A percentile compares a stretch with the other conserved stretches of the same genome.
Evolutionary conservation across 805 yeast species (phyloP).

Genomic region (Pichia eremophila): DNA sequence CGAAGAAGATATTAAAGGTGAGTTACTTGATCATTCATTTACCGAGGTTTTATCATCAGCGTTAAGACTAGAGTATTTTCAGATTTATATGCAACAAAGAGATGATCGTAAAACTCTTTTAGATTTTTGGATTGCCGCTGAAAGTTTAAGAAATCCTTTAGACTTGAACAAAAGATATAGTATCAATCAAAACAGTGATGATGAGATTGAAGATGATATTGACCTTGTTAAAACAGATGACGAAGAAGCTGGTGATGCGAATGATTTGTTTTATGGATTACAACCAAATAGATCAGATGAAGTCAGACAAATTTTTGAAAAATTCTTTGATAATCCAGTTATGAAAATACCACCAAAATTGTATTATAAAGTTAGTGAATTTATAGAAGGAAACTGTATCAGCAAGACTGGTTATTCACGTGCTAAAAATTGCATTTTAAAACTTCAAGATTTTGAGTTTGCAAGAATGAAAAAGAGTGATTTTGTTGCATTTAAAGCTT

Average conservation of each 20-base stretch:
- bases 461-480: slow-evolving; percentile 42
- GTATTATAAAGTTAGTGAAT: slow-evolving; percentile 29
- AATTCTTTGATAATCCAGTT: slow-evolving; percentile 29
- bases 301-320: slow-evolving; percentile 37
- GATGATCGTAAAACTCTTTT: slow-evolving; percentile 34
- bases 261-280: slow-evolving; percentile 9
- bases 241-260: slow-evolving; percentile 20
- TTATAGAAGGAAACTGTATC: slow-evolving; percentile 21
- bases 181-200: too few species aligned
- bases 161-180: slow-evolving; percentile 24
- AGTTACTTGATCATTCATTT: not conserved
- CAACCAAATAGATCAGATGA: slow-evolving; percentile 41
- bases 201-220: not conserved
- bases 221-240: not conserved
- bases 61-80: slow-evolving; percentile 32
- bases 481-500: slow-evolving; percentile 50
- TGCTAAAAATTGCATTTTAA: slow-evolving; percentile 54
- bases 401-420: slow-evolving; percentile 30
- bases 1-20: not conserved
- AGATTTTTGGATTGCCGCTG: slow-evolving; percentile 60
- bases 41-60: slow-evolving; percentile 4
- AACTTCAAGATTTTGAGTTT: slow-evolving; percentile 46
- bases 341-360: slow-evolving; percentile 22
- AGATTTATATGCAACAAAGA: slow-evolving; percentile 47
- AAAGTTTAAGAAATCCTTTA: slow-evolving; percentile 63